Base-by-base conservation (phyloP, 78 protist species). In the Dictyostelium brefeldianum region DNA sequence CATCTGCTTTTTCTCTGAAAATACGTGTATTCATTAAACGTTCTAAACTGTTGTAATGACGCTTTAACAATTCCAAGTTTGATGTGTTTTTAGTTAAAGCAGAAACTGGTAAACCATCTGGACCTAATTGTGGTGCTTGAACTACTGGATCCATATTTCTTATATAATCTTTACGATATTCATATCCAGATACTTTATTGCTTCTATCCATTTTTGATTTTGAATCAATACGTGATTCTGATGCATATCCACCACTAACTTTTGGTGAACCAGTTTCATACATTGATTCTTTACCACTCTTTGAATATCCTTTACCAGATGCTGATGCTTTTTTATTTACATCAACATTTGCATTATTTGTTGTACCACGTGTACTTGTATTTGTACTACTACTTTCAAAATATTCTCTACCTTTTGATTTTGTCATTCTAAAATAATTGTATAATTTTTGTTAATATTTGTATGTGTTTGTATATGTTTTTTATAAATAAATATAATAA, bases 21-120 rank as follows among this genome's bases (percentile, higher is more conserved):
- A 87, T 77, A 47, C 84, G 48, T 27, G 93, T 87, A 25, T 77
- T 84, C 93, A 87, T 87, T n/a, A 87, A n/a, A 59, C 93, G 67
- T 51, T 74, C 84, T 4, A 87, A 14, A 15, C 78, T 57, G 46
- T 87, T 77, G 67, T 53, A 77, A 50, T 87, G 93, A 65, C 93
- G 83, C 50, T 87, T 85, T 15, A 87, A 27, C 51, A 75, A 43
- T 0, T 75, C 84, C 8, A 47, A 53, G 47, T 47, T 36, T 47
- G 85, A 43, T 1, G 47, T 75, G 15, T 87, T 87, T 4, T 36
- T 18, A 3, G 85, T 29, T 11, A 46, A 6, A n/a, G 74, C 93
- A 11, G 64, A 77, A 11, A 87, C 10, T 41, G 93, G 93, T 15
- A 77, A 17, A 65, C 93, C 93, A n/a, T 74, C 73, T 59, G 78